These are phyloP conservation scores for Skeletonema costatum DNA, from an alignment of 108 stramenopile genomes.

Conservation along the genomic window DNA sequence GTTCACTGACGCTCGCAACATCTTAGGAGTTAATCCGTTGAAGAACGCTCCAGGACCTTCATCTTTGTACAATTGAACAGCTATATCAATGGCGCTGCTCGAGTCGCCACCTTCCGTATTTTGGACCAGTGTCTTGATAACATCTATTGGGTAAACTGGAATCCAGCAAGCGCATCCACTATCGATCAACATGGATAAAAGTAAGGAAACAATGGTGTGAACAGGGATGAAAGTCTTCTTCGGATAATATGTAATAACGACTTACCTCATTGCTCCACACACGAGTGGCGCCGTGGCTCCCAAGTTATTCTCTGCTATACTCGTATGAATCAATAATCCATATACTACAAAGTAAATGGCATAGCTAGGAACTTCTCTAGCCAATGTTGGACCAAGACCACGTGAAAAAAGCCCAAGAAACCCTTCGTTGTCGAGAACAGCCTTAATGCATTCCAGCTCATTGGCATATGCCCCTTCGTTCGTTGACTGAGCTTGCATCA, in stretches of 20 bases:
- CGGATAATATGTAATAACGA: conserved; percentile 29
- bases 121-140: conserved; percentile 56
- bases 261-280: conserved; percentile 46
- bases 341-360: conserved; percentile 54
- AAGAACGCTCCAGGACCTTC: conserved; percentile 49
- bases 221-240: conserved; percentile 22
- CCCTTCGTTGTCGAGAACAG: conserved; percentile 50
- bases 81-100: conserved; percentile 28
- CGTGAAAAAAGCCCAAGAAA: conserved; percentile 39
- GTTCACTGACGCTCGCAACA: conserved; percentile 56
- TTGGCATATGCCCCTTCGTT: conserved; percentile 23
- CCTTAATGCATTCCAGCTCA: conserved; percentile 44
- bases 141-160: conserved; percentile 56
- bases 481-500: conserved; percentile 53
- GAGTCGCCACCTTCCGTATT: conserved; percentile 27
- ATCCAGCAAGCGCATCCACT: conserved; percentile 51
- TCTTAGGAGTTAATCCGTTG: conserved; percentile 53
- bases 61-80: conserved; percentile 34
- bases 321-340: conserved; percentile 40
- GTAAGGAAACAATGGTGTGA: conserved; percentile 14
- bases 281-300: conserved; percentile 45
- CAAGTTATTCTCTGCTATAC: conserved; percentile 17
- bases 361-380: conserved; percentile 48
- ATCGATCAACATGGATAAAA: not conserved
- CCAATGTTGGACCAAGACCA: conserved; percentile 43